Percentiles rank a stretch among this genome's conserved stretches.
Evolutionary conservation across 345 rosid species (phyloP).

Genomic region (Lepidium sativum): DNA sequence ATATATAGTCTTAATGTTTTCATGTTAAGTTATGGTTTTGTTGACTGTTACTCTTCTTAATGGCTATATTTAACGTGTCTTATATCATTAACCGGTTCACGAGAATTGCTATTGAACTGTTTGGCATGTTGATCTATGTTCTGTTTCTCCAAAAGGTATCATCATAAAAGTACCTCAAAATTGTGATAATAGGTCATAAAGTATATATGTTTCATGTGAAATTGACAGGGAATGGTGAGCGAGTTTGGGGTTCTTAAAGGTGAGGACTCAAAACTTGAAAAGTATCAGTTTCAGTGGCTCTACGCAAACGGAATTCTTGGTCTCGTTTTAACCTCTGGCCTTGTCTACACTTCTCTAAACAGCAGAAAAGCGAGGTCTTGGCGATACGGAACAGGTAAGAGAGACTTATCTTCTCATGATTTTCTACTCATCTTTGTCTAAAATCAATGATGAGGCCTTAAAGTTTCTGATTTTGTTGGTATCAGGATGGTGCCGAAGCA

Average conservation of each 20-base stretch:
- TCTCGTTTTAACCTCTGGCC: slow-evolving; percentile 48
- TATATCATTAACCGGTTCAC: slow-evolving; percentile 65
- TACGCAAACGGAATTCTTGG: slow-evolving; percentile 60
- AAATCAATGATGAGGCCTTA: neutral
- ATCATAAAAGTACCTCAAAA: neutral
- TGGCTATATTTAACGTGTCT: slow-evolving; percentile 54
- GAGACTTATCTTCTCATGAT: neutral
- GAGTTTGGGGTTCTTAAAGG: slow-evolving; percentile 44
- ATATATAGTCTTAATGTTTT: neutral
- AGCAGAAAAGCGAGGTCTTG: slow-evolving; percentile 67
- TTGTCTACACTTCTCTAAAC: slow-evolving; percentile 49
- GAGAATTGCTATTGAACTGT: slow-evolving; percentile 72
- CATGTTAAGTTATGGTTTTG: slow-evolving; percentile 1
- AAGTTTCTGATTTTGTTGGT: neutral
- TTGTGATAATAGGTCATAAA: neutral
- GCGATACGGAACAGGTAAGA: slow-evolving; percentile 58
- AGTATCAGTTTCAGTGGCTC: slow-evolving; percentile 54
- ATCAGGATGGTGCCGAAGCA: slow-evolving; percentile 51
- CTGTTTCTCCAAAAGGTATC: slow-evolving; percentile 71
- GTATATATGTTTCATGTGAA: neutral
- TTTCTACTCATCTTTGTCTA: neutral
- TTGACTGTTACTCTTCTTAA: slow-evolving; percentile 74
- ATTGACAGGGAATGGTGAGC: slow-evolving; percentile 52
- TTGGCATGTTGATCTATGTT: slow-evolving; percentile 70
- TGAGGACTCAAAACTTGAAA: slow-evolving; percentile 34